phyloP scores from a whole-genome alignment of 179 eudicot species.

The Dionaea muscipula region DNA sequence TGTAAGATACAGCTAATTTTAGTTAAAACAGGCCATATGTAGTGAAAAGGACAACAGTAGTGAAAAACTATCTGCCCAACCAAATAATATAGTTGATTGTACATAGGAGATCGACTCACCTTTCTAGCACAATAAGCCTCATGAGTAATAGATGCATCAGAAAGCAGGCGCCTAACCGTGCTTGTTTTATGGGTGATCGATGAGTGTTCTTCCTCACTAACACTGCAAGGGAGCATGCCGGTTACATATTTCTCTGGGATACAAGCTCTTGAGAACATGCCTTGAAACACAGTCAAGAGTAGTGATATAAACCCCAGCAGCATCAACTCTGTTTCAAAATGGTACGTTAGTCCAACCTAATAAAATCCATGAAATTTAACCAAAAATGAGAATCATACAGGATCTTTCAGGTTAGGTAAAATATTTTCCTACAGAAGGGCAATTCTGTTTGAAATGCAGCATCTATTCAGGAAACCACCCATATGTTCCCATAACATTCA shows the following conservation, averaged over 20 bases:
- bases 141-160: constrained; percentile 26
- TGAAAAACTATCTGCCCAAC: no score
- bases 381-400: no score
- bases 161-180: constrained; percentile 40
- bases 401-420: no score
- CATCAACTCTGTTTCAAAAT: constrained; percentile 56
- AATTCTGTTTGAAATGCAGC: no score
- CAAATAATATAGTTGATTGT: no score
- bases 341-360: no score
- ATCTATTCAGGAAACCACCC: no score
- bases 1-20: no score
- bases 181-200: constrained; percentile 10
- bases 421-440: no score
- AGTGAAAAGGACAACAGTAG: no score
- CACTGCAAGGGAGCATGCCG: constrained; percentile 48
- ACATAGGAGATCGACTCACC: constrained; percentile 21
- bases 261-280: constrained; percentile 31
- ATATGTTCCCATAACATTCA: no score
- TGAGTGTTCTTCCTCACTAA: neutral
- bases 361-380: neutral
- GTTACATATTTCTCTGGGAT: constrained; percentile 17
- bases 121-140: constrained; percentile 43
- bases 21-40: no score
- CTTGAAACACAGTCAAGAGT: constrained; percentile 50
- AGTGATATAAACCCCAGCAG: constrained; percentile 63